phyloP scores from a whole-genome alignment of 1,284 basidiomycete species.

The Vanrija sp. region DNA sequence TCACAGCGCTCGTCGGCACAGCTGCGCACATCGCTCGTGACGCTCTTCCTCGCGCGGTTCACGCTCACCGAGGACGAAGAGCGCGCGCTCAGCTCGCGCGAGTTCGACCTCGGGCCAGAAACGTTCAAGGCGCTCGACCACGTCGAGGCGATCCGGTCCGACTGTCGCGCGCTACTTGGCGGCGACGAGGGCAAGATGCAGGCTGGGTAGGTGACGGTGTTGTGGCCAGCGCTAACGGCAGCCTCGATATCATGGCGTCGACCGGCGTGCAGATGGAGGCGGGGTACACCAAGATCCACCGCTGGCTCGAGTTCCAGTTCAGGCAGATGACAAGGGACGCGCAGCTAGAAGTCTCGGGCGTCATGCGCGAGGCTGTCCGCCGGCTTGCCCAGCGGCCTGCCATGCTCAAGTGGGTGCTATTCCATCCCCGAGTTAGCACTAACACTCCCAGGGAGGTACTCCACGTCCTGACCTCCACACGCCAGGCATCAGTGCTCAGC shows the following conservation, averaged over 20 bases:
- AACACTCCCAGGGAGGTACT: slow-evolving; percentile 64
- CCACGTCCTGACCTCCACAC: slow-evolving; percentile 69
- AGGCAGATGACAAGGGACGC: slow-evolving; percentile 71
- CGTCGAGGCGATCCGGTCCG: slow-evolving; percentile 72
- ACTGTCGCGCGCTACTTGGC: slow-evolving; percentile 79
- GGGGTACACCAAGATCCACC: slow-evolving; percentile 81
- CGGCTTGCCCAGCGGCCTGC: slow-evolving; percentile 71
- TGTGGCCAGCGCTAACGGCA: slow-evolving; percentile 37
- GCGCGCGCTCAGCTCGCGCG: slow-evolving; percentile 68
- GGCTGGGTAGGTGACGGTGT: slow-evolving; percentile 62
- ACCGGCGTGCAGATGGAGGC: slow-evolving; percentile 79
- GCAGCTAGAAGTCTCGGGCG: slow-evolving; percentile 69
- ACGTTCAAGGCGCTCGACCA: slow-evolving; percentile 87
- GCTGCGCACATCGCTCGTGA: slow-evolving; percentile 64
- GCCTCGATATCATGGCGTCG: slow-evolving; percentile 79
- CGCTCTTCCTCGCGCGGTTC: slow-evolving; percentile 76
- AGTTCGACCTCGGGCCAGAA: slow-evolving; percentile 65
- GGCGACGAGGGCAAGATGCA: slow-evolving; percentile 75
- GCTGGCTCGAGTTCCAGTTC: slow-evolving; percentile 83
- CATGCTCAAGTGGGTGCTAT: slow-evolving; percentile 64
- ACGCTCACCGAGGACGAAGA: slow-evolving; percentile 72
- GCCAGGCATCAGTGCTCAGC: slow-evolving; percentile 71
- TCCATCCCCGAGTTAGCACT: not conserved
- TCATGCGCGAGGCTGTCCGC: slow-evolving; percentile 68
- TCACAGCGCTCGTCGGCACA: slow-evolving; percentile 61